phyloP scores from a whole-genome alignment of 306 rosid species.

The Mimosa pudica region DNA sequence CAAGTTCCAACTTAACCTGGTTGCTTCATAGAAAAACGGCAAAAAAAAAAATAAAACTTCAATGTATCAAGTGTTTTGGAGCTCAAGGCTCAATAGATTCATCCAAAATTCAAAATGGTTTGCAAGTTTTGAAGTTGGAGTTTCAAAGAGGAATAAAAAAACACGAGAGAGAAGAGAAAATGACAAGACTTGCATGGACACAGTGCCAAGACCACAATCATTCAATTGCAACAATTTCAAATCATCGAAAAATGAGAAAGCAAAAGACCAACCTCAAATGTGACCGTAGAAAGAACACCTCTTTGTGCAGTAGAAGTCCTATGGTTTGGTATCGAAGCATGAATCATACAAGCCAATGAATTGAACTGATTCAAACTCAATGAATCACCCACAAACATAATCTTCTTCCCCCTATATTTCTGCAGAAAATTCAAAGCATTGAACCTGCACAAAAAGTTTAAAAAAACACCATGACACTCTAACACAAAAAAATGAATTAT shows the following conservation, averaged over 20 bases:
- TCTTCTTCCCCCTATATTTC: constrained; percentile 87
- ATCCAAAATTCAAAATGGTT: neutral
- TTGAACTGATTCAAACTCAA: constrained; percentile 86
- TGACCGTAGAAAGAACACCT: constrained; percentile 55
- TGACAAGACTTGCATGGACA: constrained; percentile 25
- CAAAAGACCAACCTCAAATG: constrained; percentile 59
- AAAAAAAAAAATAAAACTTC: neutral
- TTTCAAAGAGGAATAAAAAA: neutral
- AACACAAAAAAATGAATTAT: neutral
- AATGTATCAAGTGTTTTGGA: neutral
- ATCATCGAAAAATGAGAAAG: neutral
- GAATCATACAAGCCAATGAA: constrained; percentile 85
- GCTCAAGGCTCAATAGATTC: neutral
- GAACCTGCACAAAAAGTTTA: constrained; percentile 51
- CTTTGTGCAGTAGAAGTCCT: constrained; percentile 43
- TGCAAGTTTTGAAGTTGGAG: constrained; percentile 19
- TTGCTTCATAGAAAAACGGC: constrained; percentile 20
- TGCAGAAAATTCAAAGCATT: constrained; percentile 63
- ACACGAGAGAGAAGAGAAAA: constrained; percentile 16
- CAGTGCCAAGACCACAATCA: neutral
- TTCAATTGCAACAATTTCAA: neutral
- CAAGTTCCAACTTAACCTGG: constrained; percentile 51
- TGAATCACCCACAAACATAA: constrained; percentile 96
- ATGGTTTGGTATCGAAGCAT: constrained; percentile 76
- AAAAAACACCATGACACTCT: neutral